Base-by-base conservation (phyloP, 345 rosid genomes). In the Nasturtium officinale region DNA sequence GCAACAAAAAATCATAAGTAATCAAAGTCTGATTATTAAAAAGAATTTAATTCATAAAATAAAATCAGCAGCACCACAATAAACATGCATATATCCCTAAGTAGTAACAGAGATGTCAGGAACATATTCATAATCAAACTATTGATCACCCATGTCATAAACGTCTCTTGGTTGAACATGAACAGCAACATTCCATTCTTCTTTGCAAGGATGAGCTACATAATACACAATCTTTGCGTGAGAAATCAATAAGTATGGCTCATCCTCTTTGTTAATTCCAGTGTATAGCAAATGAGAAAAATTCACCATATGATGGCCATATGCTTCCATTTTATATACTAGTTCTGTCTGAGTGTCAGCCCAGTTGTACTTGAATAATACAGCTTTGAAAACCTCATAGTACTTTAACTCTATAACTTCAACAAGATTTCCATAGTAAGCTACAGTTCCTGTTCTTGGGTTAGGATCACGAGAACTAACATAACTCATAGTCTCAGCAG, bases 401-500 rank as follows among this genome's bases (percentile, higher is more conserved):
- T 33, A 65, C 5, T 65, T 50, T 33, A 65, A 37, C 47, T 66
- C 50, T 8, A 23, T 35, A 53, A 67, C 72, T 25, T 67, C 48
- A 8, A 51, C 15, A 2, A 51, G 15, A 2, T 50, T 21, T 21
- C 47, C 28, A 38, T 67, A 67, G 28, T 53, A 25, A 2, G 37
- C 4, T 38, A 67, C 52, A 38, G 0, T 16, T 25, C 61, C 8
- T 38, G 13, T 6, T 53, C 7, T 53, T 9, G 61, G 51, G 26
- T 67, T 38, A 11, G 52, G 3, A 38, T 53, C 52, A 53, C 61
- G 13, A 53, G 13, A 37, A 25, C 61, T 67, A 10, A 52, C 52
- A 67, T 67, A 67, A 21, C 61, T 67, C 52, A 53, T 67, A 10
- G 61, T 67, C 52, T 54, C 72, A 16, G 28, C 61, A 53, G 52